Base-by-base conservation (phyloP, 2,329 filamentous ascomycete genomes). In the Huntiella savannae region DNA sequence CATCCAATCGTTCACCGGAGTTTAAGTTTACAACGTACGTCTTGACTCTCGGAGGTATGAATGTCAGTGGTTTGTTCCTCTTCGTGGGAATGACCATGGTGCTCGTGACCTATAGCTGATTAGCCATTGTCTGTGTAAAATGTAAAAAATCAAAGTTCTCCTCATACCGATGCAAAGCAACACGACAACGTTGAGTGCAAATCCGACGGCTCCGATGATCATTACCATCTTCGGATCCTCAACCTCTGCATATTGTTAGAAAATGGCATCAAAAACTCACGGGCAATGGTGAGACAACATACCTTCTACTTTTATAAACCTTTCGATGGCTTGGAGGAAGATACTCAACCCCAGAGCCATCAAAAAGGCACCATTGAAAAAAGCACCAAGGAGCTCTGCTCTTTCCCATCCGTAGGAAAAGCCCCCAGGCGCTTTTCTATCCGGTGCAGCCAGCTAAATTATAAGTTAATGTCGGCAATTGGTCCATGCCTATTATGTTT, bases 311-410 rank as follows among this genome's bases (percentile, higher is more conserved):
- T 68, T 62, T 15, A 79, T 65, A 54, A 83, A 83, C 33, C 80
- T 66, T 59, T 86, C 79, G 43, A 86, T 68, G 0, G 80, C 77
- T 55, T 86, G 81, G 2, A 86, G 62, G 33, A 80, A 69, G 43
- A 86, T 82, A 57, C 78, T 83, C 33, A 85, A 59, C 1, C 79
- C 79, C 2, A 87, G 63, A 1, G 78, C 80, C 12, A 85, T 59
- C 1, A 87, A 67, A 49, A 87, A 82, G 1, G 78, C 75, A 11
- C 81, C 81, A 54, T 87, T 87, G 67, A 86, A 87, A 59, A 87
- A 87, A 16, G 79, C 79, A 4, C 81, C 81, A 0, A 87, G 64
- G 1, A 85, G 59, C n/a, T 73, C 71, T 12, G 80, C 79, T 32
- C 82, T 70, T 48, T 82, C 77, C 80, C 79, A 86, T n/a, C 81